A percentile compares a stretch with the other conserved stretches of the same genome.
Conservation (phyloP, 768 basidiomycete species). For the Cyathus striatus region DNA sequence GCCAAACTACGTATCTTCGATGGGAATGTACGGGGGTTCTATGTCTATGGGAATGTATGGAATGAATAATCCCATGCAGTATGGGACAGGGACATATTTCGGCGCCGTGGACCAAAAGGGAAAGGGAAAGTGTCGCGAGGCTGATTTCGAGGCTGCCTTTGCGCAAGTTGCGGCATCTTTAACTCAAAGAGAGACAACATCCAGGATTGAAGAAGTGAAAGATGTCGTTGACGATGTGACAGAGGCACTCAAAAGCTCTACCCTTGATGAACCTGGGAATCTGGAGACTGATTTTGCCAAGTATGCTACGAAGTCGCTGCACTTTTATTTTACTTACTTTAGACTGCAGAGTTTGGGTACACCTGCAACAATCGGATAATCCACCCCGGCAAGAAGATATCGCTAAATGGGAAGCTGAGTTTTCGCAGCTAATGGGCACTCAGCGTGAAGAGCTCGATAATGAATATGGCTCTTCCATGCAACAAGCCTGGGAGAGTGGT, state of each 20-base stretch:
- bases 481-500: slow-evolving; percentile 58
- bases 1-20: slow-evolving; percentile 29
- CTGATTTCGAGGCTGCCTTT: slow-evolving; percentile 85
- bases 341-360: slow-evolving; percentile 52
- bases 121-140: slow-evolving; percentile 77
- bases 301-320: slow-evolving; percentile 30
- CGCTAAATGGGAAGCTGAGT: slow-evolving; percentile 80
- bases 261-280: slow-evolving; percentile 23
- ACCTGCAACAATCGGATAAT: slow-evolving; percentile 51
- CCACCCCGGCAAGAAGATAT: slow-evolving; percentile 59
- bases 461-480: slow-evolving; percentile 59
- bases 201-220: slow-evolving; percentile 52
- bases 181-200: slow-evolving; percentile 30
- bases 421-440: slow-evolving; percentile 69
- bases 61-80: slow-evolving; percentile 26
- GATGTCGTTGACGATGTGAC: slow-evolving; percentile 33
- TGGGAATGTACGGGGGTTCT: slow-evolving; percentile 27
- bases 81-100: slow-evolving; percentile 20
- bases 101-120: slow-evolving; percentile 39
- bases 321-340: neutral
- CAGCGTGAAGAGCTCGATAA: slow-evolving; percentile 62
- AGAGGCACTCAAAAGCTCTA: slow-evolving; percentile 27
- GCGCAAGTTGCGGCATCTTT: slow-evolving; percentile 57
- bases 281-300: slow-evolving; percentile 41
- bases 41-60: slow-evolving; percentile 36